A percentile compares a stretch with the other conserved stretches of the same genome.
phyloP scores from a whole-genome alignment of 2,329 filamentous ascomycete genomes.

The Pleochaeta shiraiana region DNA sequence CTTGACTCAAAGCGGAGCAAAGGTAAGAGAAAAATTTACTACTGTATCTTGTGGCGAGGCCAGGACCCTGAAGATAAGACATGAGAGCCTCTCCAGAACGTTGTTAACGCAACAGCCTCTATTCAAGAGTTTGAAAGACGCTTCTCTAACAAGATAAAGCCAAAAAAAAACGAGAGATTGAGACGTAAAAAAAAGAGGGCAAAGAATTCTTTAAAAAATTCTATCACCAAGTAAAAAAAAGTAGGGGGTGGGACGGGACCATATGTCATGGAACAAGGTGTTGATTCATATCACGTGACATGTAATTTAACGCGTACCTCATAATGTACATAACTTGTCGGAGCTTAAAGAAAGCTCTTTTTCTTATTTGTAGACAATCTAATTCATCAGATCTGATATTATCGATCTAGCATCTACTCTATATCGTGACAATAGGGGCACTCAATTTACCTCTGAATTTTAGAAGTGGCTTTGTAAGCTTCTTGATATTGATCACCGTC shows the following conservation, averaged over 20 bases:
- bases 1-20: slow-evolving; percentile 1
- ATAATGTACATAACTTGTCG: too few relatives aligned
- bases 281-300: not conserved
- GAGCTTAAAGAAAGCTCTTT: too few relatives aligned
- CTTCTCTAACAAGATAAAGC: not conserved
- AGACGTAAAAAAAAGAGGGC: not conserved
- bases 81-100: slow-evolving; percentile 3
- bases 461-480: slow-evolving; percentile 7
- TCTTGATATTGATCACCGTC: slow-evolving; percentile 2
- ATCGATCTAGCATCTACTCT: too few relatives aligned
- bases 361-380: too few relatives aligned
- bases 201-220: not conserved
- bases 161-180: not conserved
- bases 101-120: slow-evolving; percentile 2
- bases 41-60: slow-evolving; percentile 2
- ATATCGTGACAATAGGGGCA: slow-evolving; percentile 5
- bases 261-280: not conserved
- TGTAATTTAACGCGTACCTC: too few relatives aligned
- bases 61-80: slow-evolving; percentile 1
- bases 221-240: not conserved
- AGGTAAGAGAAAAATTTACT: not conserved
- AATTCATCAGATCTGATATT: too few relatives aligned
- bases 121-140: not conserved
- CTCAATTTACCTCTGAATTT: slow-evolving; percentile 8
- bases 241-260: not conserved